These are phyloP conservation scores for Lecanicillium sp. DNA, from an alignment of 2,329 filamentous ascomycete genomes.

Conservation along the genomic window DNA sequence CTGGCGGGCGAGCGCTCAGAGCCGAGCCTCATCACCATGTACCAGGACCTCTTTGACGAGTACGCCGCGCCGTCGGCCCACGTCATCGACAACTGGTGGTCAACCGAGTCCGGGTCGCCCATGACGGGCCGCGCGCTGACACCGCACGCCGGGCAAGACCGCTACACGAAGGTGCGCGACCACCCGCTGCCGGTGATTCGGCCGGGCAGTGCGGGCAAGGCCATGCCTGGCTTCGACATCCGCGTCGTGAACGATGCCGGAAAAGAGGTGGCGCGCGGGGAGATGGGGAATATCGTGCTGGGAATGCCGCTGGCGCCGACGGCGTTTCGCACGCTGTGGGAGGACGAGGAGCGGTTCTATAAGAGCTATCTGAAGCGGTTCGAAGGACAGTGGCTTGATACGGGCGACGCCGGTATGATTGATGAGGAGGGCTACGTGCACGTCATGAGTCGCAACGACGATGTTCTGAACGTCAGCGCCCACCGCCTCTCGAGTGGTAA, in stretches of 20 bases:
- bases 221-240: slow-evolving; percentile 88
- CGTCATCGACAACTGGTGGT: slow-evolving; percentile 58
- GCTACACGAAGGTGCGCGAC: slow-evolving; percentile 35
- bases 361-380: slow-evolving; percentile 80
- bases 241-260: slow-evolving; percentile 77
- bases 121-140: slow-evolving; percentile 50
- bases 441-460: slow-evolving; percentile 64
- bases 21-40: slow-evolving; percentile 75
- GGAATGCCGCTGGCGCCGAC: slow-evolving; percentile 77
- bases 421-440: slow-evolving; percentile 65
- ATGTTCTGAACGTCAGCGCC: slow-evolving; percentile 93
- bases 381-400: slow-evolving; percentile 77
- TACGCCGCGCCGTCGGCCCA: slow-evolving; percentile 57
- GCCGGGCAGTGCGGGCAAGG: slow-evolving; percentile 82
- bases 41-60: slow-evolving; percentile 63
- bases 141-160: slow-evolving; percentile 53
- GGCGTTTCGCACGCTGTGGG: slow-evolving; percentile 78
- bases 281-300: slow-evolving; percentile 89
- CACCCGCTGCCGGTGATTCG: slow-evolving; percentile 53
- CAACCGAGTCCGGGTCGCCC: slow-evolving; percentile 52
- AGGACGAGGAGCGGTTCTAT: slow-evolving; percentile 81
- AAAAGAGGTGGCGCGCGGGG: slow-evolving; percentile 60
- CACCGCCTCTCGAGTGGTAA: slow-evolving; percentile 82
- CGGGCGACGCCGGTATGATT: slow-evolving; percentile 83
- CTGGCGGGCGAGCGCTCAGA: slow-evolving; percentile 87